Conservation (phyloP, 208 protist species). For the Crithidia bombi region DNA sequence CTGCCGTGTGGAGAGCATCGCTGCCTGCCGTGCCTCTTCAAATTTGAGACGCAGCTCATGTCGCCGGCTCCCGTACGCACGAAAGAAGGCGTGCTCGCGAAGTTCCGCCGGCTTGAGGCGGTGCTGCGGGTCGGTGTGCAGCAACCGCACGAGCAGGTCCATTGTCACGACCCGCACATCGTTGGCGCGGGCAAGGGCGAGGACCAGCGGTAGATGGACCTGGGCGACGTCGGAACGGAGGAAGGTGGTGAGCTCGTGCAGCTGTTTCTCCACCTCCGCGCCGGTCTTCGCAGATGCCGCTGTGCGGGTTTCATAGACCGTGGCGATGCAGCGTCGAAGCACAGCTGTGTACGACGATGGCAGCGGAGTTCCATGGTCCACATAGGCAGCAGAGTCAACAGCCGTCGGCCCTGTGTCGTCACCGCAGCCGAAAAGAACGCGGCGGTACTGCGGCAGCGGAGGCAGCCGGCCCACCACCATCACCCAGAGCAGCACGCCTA, state of each 20-base stretch:
- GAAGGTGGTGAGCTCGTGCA: conserved; percentile 16
- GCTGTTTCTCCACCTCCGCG: neutral
- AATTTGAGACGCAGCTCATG: conserved; percentile 21
- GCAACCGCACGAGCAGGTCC: conserved; percentile 34
- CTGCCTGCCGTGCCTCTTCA: neutral
- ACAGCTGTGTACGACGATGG: conserved; percentile 9
- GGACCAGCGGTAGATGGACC: conserved; percentile 16
- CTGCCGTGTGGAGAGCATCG: conserved; percentile 1
- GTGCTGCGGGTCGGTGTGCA: conserved; percentile 36
- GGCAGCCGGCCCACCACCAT: conserved; percentile 51
- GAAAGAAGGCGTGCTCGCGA: conserved; percentile 30
- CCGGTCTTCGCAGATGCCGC: neutral
- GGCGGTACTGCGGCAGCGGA: conserved; percentile 34
- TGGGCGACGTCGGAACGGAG: conserved; percentile 11
- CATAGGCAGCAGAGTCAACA: neutral
- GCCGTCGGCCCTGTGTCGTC: neutral
- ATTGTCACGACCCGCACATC: conserved; percentile 13
- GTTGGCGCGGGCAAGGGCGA: conserved; percentile 24
- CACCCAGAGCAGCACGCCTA: conserved; percentile 68
- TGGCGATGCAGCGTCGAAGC: conserved; percentile 7
- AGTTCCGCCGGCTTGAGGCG: conserved; percentile 44
- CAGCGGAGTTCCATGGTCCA: neutral
- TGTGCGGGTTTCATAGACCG: conserved; percentile 14
- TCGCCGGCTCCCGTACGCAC: conserved; percentile 22
- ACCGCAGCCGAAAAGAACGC: neutral